Base-by-base conservation (phyloP, 345 rosid genomes). In the Eucalyptus marginata region DNA sequence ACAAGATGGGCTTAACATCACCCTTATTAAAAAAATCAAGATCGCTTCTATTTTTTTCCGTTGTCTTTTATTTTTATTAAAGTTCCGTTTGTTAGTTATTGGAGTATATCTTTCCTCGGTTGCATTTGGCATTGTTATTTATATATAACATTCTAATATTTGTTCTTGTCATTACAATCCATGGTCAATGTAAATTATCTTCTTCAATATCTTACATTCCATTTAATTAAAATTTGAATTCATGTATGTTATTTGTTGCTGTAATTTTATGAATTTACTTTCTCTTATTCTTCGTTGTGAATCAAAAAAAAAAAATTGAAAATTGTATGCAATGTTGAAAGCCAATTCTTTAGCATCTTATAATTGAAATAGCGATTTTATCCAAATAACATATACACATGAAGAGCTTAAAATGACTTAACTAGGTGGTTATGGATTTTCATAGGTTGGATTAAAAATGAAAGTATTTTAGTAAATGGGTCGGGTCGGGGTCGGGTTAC, bases 401-500 rank as follows among this genome's bases (percentile, higher is more conserved):
- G 36, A 29, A 29, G 71, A 62, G 7, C 36, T 62, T 13, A 62
- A 13, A 62, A n/a, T 62, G 17, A n/a, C 33, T 29, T 62, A 62
- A 62, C 8, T 62, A 62, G 33, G 33, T 29, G 71, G 68, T 29
- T 29, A 29, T 7, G 9, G 15, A 62, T 62, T 62, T 29, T 59
- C 71, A 62, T 29, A 13, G 36, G 71, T 62, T 13, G 17, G 17
- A 29, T 62, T 62, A 29, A 62, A 29, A 29, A 29, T 29, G 8
- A 14, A 62, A 62, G 36, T 29, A 62, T 13, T 29, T 29, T 62
- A 29, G 17, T 62, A 62, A 62, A 7, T 27, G 4, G 31, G 8
- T 62, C 0, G 5, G 9, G n/a, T 62, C 33, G 0, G 1, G 15
- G 6, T 25, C 3, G 1, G 8, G 33, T 62, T 13, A 13, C 33